A percentile compares a stretch with the other conserved stretches of the same genome.
phyloP scores from a whole-genome alignment of 108 stramenopile genomes.

The Skeletonema potamos region DNA sequence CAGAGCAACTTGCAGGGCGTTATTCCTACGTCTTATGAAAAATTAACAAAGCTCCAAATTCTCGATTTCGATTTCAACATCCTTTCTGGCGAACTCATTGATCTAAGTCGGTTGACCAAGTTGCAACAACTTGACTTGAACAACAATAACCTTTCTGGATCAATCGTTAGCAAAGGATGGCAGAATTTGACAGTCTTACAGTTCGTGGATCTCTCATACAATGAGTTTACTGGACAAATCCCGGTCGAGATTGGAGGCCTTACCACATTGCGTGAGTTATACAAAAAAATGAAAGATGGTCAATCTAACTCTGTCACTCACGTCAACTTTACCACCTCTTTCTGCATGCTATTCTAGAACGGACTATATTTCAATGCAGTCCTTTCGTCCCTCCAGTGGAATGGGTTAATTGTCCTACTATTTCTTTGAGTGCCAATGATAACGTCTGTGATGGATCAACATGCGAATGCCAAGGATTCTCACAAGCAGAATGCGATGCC shows the following conservation, averaged over 20 bases:
- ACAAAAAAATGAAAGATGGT: too few relatives aligned
- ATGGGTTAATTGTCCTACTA: background rate
- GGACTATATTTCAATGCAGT: background rate
- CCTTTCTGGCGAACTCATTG: background rate
- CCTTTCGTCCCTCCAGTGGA: background rate
- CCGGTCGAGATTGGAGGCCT: background rate
- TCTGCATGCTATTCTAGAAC: background rate
- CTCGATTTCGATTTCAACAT: background rate
- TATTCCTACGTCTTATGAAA: background rate
- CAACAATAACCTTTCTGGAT: background rate
- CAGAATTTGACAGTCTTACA: background rate
- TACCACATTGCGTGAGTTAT: background rate
- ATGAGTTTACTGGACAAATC: background rate
- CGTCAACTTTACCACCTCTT: background rate
- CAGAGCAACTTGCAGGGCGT: background rate
- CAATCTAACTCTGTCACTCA: background rate
- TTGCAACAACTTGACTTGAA: background rate
- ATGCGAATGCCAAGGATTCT: background rate
- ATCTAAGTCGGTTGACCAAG: background rate
- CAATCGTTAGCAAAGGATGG: background rate
- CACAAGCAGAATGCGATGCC: too few relatives aligned
- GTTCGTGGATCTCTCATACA: background rate
- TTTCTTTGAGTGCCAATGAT: background rate
- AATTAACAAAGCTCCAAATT: background rate
- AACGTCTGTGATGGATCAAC: background rate